Percentiles rank a stretch among this genome's conserved stretches.
phyloP scores from a whole-genome alignment of 331 rosid species.

The Arachis monticola region DNA sequence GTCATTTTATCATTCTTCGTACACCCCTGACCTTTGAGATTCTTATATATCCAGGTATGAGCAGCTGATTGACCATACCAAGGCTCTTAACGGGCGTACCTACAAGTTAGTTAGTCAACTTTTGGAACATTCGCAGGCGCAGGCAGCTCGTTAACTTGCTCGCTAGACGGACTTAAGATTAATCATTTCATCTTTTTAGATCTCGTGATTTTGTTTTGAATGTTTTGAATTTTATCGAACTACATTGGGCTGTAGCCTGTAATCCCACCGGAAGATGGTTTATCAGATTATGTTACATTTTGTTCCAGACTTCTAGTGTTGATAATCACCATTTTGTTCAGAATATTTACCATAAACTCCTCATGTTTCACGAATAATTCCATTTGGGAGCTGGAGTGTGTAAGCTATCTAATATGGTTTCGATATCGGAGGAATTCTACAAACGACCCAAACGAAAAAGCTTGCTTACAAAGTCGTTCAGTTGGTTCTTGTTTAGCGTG shows the following conservation, averaged over 20 bases:
- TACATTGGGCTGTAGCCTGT: conserved; percentile 13
- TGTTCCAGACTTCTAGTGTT: conserved; percentile 53
- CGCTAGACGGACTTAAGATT: conserved; percentile 19
- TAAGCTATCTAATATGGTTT: no score
- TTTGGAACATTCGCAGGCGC: conserved; percentile 45
- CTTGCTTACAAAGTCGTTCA: no score
- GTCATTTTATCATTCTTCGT: no score
- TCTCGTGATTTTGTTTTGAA: conserved; percentile 7
- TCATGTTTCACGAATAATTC: background rate
- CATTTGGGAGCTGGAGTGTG: no score
- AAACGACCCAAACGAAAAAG: no score
- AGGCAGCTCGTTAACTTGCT: conserved; percentile 32
- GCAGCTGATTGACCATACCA: conserved; percentile 88
- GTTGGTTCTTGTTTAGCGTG: no score
- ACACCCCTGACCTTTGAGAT: background rate
- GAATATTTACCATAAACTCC: conserved; percentile 3
- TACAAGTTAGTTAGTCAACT: conserved; percentile 70
- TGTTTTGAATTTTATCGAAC: conserved; percentile 20
- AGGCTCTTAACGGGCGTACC: conserved; percentile 87
- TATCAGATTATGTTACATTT: conserved; percentile 36
- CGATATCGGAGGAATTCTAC: no score
- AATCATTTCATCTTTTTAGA: conserved; percentile 12
- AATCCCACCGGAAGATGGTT: conserved; percentile 12
- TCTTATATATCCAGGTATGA: conserved; percentile 58
- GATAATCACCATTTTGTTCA: conserved; percentile 40